These are phyloP conservation scores for Yamadazyma laniorum DNA, from an alignment of 805 yeast species.

Conservation along the genomic window DNA sequence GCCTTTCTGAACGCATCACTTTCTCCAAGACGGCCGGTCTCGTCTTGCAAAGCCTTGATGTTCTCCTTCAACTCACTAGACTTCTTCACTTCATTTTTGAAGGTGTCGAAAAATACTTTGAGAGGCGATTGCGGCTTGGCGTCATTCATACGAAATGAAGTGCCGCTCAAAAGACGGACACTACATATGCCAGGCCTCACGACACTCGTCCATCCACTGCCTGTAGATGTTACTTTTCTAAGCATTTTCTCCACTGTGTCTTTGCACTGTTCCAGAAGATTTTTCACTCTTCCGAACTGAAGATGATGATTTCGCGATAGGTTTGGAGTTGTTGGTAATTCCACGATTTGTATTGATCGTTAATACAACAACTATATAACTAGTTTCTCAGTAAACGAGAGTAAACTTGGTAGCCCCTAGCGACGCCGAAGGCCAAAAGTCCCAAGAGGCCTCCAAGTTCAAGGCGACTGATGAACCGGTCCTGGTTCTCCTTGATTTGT, in stretches of 20 bases:
- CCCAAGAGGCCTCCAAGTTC: conserved; percentile 3
- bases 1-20: conserved; percentile 92
- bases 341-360: too few relatives aligned
- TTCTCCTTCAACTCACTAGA: conserved; percentile 86
- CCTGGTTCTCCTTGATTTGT: conserved; percentile 53
- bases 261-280: conserved; percentile 1
- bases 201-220: neutral
- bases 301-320: neutral
- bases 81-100: conserved; percentile 87
- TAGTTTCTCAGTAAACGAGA: neutral
- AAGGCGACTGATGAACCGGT: conserved; percentile 36
- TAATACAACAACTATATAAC: neutral
- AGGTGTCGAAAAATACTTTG: conserved; percentile 91
- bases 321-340: neutral
- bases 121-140: conserved; percentile 65
- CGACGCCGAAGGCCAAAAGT: conserved; percentile 2
- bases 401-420: conserved; percentile 1
- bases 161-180: conserved; percentile 3
- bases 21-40: conserved; percentile 91
- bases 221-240: conserved; percentile 1
- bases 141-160: conserved; percentile 1
- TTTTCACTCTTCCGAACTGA: conserved; percentile 7
- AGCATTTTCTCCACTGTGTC: conserved; percentile 4
- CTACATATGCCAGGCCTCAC: neutral
- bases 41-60: conserved; percentile 92